A percentile compares a stretch with the other conserved stretches of the same genome.
Evolutionary conservation across 2,329 filamentous ascomycete species (phyloP).

Genomic region (Neonectria faginata): DNA sequence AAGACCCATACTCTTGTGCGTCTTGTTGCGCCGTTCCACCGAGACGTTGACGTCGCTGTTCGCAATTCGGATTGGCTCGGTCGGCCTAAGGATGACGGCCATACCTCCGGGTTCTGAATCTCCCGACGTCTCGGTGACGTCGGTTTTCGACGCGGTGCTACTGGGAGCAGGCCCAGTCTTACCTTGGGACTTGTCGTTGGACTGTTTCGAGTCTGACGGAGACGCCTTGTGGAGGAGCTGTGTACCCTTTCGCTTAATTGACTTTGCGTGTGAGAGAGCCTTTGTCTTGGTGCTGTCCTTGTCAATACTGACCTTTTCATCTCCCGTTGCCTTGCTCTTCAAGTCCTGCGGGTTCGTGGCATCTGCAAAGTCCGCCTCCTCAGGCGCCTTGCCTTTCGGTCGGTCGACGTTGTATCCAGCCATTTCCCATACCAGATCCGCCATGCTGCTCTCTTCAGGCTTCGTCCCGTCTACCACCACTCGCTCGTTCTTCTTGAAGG

Average conservation of each 20-base stretch:
- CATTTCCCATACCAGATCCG: slow-evolving; percentile 67
- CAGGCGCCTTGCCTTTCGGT: slow-evolving; percentile 51
- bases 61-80: slow-evolving; percentile 74
- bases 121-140: slow-evolving; percentile 38
- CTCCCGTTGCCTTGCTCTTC: slow-evolving; percentile 15
- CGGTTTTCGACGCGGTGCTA: slow-evolving; percentile 32
- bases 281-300: slow-evolving; percentile 32
- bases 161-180: slow-evolving; percentile 32
- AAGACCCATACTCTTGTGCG: slow-evolving; percentile 79
- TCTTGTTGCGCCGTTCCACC: slow-evolving; percentile 86
- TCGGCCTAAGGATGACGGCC: slow-evolving; percentile 82
- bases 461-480: slow-evolving; percentile 71
- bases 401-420: slow-evolving; percentile 52
- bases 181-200: slow-evolving; percentile 39
- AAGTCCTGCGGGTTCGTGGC: slow-evolving; percentile 43
- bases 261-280: slow-evolving; percentile 30
- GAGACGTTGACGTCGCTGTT: slow-evolving; percentile 92
- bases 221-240: slow-evolving; percentile 52
- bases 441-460: slow-evolving; percentile 61
- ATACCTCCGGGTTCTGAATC: slow-evolving; percentile 71
- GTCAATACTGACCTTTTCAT: slow-evolving; percentile 16
- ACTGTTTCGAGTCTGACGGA: slow-evolving; percentile 31
- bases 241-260: slow-evolving; percentile 47
- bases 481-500: slow-evolving; percentile 79
- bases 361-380: slow-evolving; percentile 50